phyloP scores from a whole-genome alignment of 2,329 filamentous ascomycete species.

The Trichoderma semiorbis region DNA sequence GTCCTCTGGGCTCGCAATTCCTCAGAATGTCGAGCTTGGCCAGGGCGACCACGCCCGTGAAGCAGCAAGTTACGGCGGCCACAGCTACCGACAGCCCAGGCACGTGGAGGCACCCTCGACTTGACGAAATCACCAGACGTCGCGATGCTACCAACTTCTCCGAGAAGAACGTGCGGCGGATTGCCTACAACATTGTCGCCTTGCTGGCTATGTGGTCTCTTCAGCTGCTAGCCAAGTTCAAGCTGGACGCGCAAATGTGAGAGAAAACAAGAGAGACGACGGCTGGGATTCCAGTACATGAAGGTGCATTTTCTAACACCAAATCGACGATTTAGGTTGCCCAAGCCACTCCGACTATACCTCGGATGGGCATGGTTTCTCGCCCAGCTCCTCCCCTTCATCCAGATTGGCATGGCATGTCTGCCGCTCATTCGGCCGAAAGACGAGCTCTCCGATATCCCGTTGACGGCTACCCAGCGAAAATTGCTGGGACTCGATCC shows the following conservation, averaged over 20 bases:
- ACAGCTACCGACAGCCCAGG: conserved; percentile 58
- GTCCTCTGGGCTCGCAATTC: neutral
- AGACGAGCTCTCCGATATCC: conserved; percentile 83
- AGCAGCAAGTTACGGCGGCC: conserved; percentile 37
- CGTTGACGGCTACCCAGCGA: conserved; percentile 74
- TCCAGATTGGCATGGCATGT: conserved; percentile 70
- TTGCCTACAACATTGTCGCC: conserved; percentile 64
- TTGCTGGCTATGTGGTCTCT: conserved; percentile 38
- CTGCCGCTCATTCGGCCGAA: conserved; percentile 67
- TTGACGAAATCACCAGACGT: conserved; percentile 80
- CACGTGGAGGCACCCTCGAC: conserved; percentile 84
- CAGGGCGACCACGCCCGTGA: conserved; percentile 38
- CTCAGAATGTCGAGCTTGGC: conserved; percentile 31
- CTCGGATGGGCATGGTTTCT: conserved; percentile 44
- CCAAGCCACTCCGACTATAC: conserved; percentile 34
- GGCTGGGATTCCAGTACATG: neutral
- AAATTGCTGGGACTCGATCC: conserved; percentile 77
- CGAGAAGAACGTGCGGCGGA: conserved; percentile 67
- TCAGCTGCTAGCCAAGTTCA: conserved; percentile 34
- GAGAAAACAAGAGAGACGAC: conserved; percentile 19
- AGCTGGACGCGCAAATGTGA: conserved; percentile 40
- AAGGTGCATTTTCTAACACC: conserved; percentile 21
- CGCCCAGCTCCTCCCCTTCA: conserved; percentile 55
- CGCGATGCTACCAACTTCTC: conserved; percentile 76
- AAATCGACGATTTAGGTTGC: conserved; percentile 29